phyloP scores from a whole-genome alignment of 176 grass and related monocot genomes.

The Zea mays region DNA sequence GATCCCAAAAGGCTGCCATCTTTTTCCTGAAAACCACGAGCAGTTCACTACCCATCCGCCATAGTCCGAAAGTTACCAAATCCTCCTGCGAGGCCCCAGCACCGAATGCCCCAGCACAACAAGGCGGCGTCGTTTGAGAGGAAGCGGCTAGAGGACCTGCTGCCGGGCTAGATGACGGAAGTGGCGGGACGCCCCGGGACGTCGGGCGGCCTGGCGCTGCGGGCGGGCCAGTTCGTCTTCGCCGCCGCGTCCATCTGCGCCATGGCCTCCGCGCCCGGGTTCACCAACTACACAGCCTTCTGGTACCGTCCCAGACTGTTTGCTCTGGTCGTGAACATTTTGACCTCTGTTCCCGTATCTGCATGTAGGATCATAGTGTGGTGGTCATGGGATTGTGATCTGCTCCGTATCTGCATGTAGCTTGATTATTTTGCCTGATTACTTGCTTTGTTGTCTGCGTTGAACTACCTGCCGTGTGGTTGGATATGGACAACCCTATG shows the following conservation, averaged over 20 bases:
- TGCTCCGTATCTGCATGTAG: neutral
- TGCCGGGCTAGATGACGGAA: slow-evolving; percentile 50
- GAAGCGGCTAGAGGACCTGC: neutral
- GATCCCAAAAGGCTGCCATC: no score
- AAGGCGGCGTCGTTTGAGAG: slow-evolving; percentile 24
- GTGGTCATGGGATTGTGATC: neutral
- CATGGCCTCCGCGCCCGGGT: slow-evolving; percentile 77
- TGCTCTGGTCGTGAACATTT: neutral
- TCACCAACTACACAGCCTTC: slow-evolving; percentile 93
- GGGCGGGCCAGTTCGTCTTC: slow-evolving; percentile 70
- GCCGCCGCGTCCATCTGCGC: slow-evolving; percentile 75
- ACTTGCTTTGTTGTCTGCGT: neutral
- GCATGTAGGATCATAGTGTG: neutral
- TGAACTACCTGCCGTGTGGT: neutral
- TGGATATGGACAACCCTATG: neutral
- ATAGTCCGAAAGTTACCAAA: no score
- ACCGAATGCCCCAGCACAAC: neutral
- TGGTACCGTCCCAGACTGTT: slow-evolving; percentile 41
- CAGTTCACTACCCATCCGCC: no score
- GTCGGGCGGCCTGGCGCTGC: slow-evolving; percentile 72
- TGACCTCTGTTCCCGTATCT: neutral
- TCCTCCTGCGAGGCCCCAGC: no score
- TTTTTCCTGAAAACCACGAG: no score
- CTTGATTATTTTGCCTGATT: neutral
- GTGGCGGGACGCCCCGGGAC: slow-evolving; percentile 79